Evolutionary conservation across 2,329 filamentous ascomycete species (phyloP).

Genomic region (Calonectria montana): DNA sequence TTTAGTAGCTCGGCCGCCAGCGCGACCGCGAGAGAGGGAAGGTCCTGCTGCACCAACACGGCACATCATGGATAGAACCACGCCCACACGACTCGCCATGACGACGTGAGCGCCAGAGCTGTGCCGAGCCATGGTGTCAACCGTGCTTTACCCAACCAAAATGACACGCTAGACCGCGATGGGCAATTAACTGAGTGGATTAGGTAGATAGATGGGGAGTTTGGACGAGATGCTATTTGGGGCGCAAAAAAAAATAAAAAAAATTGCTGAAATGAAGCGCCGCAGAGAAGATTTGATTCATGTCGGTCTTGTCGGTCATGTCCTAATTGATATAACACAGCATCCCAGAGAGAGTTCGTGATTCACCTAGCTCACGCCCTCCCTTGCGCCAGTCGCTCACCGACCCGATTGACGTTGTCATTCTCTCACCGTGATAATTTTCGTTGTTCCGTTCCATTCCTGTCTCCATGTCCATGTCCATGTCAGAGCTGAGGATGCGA

Average conservation of each 20-base stretch:
- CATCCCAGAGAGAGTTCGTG: neutral
- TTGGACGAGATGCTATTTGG: neutral
- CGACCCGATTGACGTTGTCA: neutral
- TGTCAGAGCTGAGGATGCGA: neutral
- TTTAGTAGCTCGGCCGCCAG: slow-evolving; percentile 1
- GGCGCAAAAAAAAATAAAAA: neutral
- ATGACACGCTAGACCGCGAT: slow-evolving; percentile 18
- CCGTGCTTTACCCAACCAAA: slow-evolving; percentile 25
- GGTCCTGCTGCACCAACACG: neutral
- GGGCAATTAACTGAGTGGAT: slow-evolving; percentile 16
- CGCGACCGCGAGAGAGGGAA: slow-evolving; percentile 9
- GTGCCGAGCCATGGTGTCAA: neutral
- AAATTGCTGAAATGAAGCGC: slow-evolving; percentile 16
- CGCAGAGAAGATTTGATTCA: neutral
- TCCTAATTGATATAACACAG: neutral
- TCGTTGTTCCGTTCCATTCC: neutral
- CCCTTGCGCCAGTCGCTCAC: neutral
- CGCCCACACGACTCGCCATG: slow-evolving; percentile 2
- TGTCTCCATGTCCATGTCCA: neutral
- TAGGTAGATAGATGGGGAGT: neutral
- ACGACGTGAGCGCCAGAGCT: neutral
- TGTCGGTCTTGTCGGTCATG: slow-evolving; percentile 14
- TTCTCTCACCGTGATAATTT: neutral
- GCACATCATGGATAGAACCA: neutral
- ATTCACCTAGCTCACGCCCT: slow-evolving; percentile 9